A percentile compares a stretch with the other conserved stretches of the same genome.
These are phyloP conservation scores for Quercus agrifolia DNA, from an alignment of 306 rosid species.

Conservation along the genomic window DNA sequence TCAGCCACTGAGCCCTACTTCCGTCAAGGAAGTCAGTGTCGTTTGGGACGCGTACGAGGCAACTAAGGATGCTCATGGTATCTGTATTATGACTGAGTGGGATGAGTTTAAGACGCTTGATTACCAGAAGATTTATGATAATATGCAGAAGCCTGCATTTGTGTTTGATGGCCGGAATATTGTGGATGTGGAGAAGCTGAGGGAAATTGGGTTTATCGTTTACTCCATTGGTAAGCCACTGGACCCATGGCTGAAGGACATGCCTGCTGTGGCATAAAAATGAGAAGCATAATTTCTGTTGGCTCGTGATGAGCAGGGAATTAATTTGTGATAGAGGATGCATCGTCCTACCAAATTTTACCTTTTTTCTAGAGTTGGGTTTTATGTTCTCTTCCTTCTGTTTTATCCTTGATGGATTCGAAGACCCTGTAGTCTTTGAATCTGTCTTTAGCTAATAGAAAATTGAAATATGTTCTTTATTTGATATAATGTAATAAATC, in stretches of 20 bases:
- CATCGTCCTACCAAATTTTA: constrained; percentile 13
- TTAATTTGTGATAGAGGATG: constrained; percentile 26
- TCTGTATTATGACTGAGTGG: constrained; percentile 80
- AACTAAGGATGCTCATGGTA: constrained; percentile 68
- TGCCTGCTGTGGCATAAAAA: constrained; percentile 78
- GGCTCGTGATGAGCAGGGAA: constrained; percentile 8
- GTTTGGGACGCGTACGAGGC: constrained; percentile 74
- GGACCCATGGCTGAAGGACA: constrained; percentile 85
- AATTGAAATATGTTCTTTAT: constrained; percentile 37
- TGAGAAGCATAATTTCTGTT: constrained; percentile 13
- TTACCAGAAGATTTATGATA: constrained; percentile 55
- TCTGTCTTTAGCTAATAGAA: constrained; percentile 32
- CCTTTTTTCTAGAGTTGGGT: constrained; percentile 29
- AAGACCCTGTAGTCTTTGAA: constrained; percentile 23
- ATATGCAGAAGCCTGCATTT: constrained; percentile 89
- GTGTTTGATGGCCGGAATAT: constrained; percentile 73
- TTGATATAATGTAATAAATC: constrained; percentile 43
- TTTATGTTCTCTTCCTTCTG: constrained; percentile 12
- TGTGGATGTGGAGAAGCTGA: constrained; percentile 55
- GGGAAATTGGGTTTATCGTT: constrained; percentile 80
- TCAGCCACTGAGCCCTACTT: constrained; percentile 64
- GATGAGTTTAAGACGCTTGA: constrained; percentile 75
- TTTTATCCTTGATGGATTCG: constrained; percentile 24
- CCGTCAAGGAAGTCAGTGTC: constrained; percentile 56
- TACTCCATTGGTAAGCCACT: constrained; percentile 82